These are phyloP conservation scores for Amauroascus verrucosus DNA, from an alignment of 2,329 filamentous ascomycete genomes.

Conservation along the genomic window DNA sequence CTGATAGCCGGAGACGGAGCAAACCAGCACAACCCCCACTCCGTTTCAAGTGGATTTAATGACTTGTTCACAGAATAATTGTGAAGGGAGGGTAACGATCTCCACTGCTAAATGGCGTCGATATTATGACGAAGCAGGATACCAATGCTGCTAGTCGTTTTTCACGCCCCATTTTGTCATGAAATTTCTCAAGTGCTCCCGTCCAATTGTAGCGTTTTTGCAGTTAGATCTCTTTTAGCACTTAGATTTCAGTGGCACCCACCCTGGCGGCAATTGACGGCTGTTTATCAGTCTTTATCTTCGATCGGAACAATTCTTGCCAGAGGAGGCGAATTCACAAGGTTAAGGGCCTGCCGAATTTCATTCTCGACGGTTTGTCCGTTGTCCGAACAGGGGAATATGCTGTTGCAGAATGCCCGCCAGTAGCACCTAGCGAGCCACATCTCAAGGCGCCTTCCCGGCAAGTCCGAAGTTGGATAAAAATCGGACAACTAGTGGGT, in stretches of 20 bases:
- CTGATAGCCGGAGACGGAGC: neutral
- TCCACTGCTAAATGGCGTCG: neutral
- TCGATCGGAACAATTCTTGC: neutral
- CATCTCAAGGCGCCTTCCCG: neutral
- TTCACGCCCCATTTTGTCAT: neutral
- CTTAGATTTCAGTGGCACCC: neutral
- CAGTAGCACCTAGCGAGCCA: neutral
- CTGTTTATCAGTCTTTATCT: neutral
- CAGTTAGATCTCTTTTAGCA: neutral
- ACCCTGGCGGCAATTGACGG: constrained; percentile 6
- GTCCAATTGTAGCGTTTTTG: neutral
- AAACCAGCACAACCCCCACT: neutral
- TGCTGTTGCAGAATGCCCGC: constrained; percentile 3
- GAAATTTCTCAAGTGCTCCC: neutral
- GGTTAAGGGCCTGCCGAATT: neutral
- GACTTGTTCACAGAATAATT: neutral
- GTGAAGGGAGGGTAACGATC: neutral
- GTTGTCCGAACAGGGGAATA: constrained; percentile 1
- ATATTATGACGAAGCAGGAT: neutral
- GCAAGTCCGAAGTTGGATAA: neutral
- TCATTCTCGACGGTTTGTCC: constrained; percentile 1
- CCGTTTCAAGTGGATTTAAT: neutral
- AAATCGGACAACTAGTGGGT: neutral
- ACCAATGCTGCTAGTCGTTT: neutral
- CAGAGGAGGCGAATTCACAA: neutral